A percentile compares a stretch with the other conserved stretches of the same genome.
phyloP scores from a whole-genome alignment of 2,329 filamentous ascomycete species.

The Fusarium scirpi region DNA sequence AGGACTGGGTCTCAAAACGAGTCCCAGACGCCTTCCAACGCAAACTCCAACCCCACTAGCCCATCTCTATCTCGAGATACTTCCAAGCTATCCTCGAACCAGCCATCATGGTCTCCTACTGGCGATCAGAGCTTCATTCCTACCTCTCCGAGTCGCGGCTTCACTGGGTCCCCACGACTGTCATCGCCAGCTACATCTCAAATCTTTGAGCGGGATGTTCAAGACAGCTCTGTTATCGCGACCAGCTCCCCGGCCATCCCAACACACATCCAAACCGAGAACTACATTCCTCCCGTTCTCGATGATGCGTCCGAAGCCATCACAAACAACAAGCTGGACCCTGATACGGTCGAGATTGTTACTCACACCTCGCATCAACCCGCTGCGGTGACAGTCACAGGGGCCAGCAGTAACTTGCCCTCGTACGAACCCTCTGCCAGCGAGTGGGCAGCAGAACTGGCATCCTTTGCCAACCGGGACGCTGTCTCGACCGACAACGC shows the following conservation, averaged over 20 bases:
- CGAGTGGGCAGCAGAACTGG: constrained; percentile 70
- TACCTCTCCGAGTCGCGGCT: constrained; percentile 73
- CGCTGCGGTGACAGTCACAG: constrained; percentile 75
- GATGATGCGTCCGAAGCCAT: constrained; percentile 94
- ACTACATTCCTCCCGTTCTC: constrained; percentile 90
- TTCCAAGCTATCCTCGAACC: constrained; percentile 55
- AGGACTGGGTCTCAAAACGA: constrained; percentile 33
- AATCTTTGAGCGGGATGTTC: constrained; percentile 96
- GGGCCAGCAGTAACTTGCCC: constrained; percentile 52
- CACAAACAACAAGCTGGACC: constrained; percentile 85
- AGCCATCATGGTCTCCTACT: constrained; percentile 58
- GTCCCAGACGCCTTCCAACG: constrained; percentile 52
- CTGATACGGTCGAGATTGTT: constrained; percentile 92
- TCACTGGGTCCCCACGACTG: constrained; percentile 79
- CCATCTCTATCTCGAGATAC: constrained; percentile 51
- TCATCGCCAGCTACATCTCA: constrained; percentile 81
- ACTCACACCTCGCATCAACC: constrained; percentile 88
- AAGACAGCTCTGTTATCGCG: constrained; percentile 76
- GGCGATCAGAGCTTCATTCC: constrained; percentile 62
- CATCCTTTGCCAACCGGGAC: constrained; percentile 63
- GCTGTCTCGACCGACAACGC: constrained; percentile 67
- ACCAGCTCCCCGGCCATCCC: constrained; percentile 89
- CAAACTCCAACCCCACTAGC: constrained; percentile 50
- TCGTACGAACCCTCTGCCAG: constrained; percentile 58
- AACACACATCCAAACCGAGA: constrained; percentile 92